Evolutionary conservation across 106 monocot genomes (phyloP).

Genomic region (Dendrobium chrysotoxum): DNA sequence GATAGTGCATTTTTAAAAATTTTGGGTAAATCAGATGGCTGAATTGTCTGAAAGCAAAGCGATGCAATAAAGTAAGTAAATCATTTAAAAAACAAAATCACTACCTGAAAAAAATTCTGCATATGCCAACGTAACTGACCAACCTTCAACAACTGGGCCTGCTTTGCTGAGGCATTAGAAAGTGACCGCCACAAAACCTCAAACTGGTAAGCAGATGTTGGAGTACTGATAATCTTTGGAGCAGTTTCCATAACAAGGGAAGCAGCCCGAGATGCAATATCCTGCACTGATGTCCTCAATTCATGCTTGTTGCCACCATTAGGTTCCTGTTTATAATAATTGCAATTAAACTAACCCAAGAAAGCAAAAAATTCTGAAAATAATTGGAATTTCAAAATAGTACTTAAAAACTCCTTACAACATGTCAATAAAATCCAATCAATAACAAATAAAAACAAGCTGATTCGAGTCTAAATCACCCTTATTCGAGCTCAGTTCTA

Average conservation of each 20-base stretch:
- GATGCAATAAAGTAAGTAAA: constrained; percentile 10
- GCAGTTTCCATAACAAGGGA: constrained; percentile 37
- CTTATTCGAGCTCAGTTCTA: too few relatives aligned
- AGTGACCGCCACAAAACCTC: constrained; percentile 87
- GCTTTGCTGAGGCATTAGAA: constrained; percentile 48
- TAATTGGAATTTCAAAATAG: not conserved
- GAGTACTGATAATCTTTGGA: constrained; percentile 41
- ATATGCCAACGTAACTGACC: not conserved
- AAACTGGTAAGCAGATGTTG: constrained; percentile 92
- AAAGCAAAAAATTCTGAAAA: not conserved
- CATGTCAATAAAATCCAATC: not conserved
- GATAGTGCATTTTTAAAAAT: constrained; percentile 93
- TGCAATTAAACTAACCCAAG: not conserved
- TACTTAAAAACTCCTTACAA: not conserved
- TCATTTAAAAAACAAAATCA: not conserved
- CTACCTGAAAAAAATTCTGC: not conserved
- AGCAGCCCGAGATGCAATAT: constrained; percentile 84
- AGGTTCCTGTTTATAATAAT: constrained; percentile 18
- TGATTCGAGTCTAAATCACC: too few relatives aligned
- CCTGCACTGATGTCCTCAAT: constrained; percentile 35
- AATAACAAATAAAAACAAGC: not conserved
- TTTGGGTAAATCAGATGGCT: constrained; percentile 65
- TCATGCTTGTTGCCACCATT: constrained; percentile 24
- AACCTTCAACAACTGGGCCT: constrained; percentile 80
- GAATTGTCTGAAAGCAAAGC: constrained; percentile 39